phyloP scores from a whole-genome alignment of 768 basidiomycete species.

The Austroboletus festivus region DNA sequence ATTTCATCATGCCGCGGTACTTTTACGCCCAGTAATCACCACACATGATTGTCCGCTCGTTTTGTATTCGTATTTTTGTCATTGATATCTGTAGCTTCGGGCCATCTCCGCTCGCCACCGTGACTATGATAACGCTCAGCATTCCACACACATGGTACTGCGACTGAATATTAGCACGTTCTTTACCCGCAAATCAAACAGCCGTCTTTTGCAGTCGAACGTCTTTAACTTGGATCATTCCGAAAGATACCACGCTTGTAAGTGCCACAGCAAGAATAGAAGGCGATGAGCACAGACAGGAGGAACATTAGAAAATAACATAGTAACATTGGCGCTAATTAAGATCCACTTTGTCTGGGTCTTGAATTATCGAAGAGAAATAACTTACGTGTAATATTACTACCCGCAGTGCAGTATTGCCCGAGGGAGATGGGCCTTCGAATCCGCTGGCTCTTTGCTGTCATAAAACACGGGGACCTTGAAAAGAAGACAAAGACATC shows the following conservation, averaged over 20 bases:
- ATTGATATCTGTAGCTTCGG: not conserved
- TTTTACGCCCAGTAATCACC: not conserved
- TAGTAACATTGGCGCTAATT: constrained; percentile 29
- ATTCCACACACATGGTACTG: not conserved
- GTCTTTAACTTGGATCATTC: constrained; percentile 28
- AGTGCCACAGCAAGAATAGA: constrained; percentile 29
- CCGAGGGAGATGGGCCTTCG: constrained; percentile 26
- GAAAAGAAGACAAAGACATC: constrained; percentile 34
- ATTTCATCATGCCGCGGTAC: not conserved
- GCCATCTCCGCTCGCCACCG: not conserved
- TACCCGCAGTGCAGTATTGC: constrained; percentile 38
- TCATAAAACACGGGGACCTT: constrained; percentile 24
- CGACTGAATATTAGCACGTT: not conserved
- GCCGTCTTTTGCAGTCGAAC: constrained; percentile 5
- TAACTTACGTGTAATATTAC: constrained; percentile 34
- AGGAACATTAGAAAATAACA: constrained; percentile 19
- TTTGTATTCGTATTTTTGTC: constrained; percentile 11
- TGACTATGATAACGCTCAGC: not conserved
- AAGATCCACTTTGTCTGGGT: constrained; percentile 23
- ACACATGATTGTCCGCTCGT: constrained; percentile 4
- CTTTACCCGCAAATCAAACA: constrained; percentile 12
- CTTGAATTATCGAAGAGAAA: not conserved
- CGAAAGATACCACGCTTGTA: constrained; percentile 32
- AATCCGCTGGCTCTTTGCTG: constrained; percentile 4
- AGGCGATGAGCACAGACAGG: constrained; percentile 22